A percentile compares a stretch with the other conserved stretches of the same genome.
These are phyloP conservation scores for Sedum album DNA, from an alignment of 164 flowering plant genomes.

Conservation along the genomic window DNA sequence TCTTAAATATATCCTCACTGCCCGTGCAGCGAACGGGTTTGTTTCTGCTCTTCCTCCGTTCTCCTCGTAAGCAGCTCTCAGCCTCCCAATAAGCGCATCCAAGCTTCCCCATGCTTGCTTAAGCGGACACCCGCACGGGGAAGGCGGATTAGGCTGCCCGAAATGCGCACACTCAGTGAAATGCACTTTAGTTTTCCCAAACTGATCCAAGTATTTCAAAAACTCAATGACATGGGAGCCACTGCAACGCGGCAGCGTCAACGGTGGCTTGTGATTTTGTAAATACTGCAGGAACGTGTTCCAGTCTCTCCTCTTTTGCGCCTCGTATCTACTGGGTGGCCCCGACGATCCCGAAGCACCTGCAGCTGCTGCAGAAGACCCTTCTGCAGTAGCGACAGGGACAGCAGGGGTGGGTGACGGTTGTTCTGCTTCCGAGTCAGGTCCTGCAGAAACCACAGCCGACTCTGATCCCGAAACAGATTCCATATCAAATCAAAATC, in stretches of 20 bases:
- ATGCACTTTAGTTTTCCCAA: slow-evolving; percentile 73
- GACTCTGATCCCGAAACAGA: neutral
- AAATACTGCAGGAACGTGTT: slow-evolving; percentile 64
- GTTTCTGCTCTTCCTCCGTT: slow-evolving; percentile 63
- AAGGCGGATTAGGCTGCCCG: slow-evolving; percentile 65
- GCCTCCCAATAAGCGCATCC: slow-evolving; percentile 66
- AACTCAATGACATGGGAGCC: slow-evolving; percentile 73
- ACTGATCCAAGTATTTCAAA: slow-evolving; percentile 60
- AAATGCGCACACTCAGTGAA: slow-evolving; percentile 42
- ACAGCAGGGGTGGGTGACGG: neutral
- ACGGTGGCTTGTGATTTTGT: slow-evolving; percentile 63
- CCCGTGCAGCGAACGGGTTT: slow-evolving; percentile 60
- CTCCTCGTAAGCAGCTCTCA: slow-evolving; percentile 72
- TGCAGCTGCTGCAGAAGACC: neutral
- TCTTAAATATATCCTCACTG: slow-evolving; percentile 53
- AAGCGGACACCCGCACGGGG: slow-evolving; percentile 59
- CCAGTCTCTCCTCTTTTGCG: slow-evolving; percentile 73
- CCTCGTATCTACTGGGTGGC: slow-evolving; percentile 36
- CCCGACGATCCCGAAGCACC: neutral
- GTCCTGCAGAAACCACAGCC: neutral
- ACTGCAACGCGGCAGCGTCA: slow-evolving; percentile 49
- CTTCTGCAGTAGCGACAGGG: neutral
- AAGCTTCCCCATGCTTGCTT: slow-evolving; percentile 77
- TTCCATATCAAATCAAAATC: neutral
- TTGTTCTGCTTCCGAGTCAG: neutral